Conservation (phyloP, 2,329 filamentous ascomycete genomes). For the Fusarium burgessii region DNA sequence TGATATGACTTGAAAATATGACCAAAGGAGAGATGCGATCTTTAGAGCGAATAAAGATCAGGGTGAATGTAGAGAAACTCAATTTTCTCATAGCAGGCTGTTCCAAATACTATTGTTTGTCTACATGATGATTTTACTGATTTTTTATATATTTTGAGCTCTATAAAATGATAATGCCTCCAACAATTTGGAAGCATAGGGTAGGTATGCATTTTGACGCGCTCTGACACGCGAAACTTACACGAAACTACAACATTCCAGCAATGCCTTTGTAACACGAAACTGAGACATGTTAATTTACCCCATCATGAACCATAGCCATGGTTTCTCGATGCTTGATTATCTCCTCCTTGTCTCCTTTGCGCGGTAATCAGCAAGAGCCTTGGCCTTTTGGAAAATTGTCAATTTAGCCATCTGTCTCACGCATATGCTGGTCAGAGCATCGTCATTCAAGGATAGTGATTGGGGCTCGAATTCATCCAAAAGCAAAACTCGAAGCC, state of each 20-base stretch:
- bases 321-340: not conserved
- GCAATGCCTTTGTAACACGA: no score
- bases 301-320: not conserved
- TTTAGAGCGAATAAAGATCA: no score
- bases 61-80: no score
- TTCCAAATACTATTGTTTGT: no score
- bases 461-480: not conserved
- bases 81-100: no score
- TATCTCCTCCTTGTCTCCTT: no score
- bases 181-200: fast-evolving
- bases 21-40: no score
- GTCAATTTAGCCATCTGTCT: not conserved
- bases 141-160: not conserved
- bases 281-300: not conserved
- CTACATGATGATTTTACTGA: no score
- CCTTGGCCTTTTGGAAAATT: not conserved
- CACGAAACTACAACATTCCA: no score
- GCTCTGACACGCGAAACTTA: fast-evolving
- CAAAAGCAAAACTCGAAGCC: not conserved
- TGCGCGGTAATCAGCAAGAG: not conserved
- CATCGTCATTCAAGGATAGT: not conserved
- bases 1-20: no score
- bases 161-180: no score
- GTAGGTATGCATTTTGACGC: not conserved
- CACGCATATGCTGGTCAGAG: not conserved